Percentiles rank a stretch among this genome's conserved stretches.
These are phyloP conservation scores for Colletotrichum sp. DNA, from an alignment of 2,329 filamentous ascomycete genomes.

Conservation along the genomic window DNA sequence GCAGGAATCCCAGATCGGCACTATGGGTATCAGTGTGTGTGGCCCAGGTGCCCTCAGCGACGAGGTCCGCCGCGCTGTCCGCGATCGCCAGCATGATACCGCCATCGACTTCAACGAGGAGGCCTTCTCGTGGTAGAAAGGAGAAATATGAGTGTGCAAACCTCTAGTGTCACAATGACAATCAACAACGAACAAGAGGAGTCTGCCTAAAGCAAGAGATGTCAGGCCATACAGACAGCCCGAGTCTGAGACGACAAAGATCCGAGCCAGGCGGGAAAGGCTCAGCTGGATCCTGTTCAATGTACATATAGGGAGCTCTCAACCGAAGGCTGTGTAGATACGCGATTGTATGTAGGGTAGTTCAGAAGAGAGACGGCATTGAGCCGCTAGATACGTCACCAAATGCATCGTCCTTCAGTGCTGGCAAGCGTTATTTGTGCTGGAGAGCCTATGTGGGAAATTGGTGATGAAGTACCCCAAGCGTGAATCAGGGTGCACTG, in stretches of 20 bases:
- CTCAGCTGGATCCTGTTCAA: not conserved
- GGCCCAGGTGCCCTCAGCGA: conserved; percentile 77
- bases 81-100: conserved; percentile 66
- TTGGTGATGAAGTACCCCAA: not conserved
- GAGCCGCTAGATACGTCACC: not conserved
- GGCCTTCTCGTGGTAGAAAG: conserved; percentile 66
- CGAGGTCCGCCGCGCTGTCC: conserved; percentile 72
- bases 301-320: not conserved
- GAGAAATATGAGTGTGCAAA: not conserved
- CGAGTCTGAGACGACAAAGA: not conserved
- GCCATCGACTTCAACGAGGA: conserved; percentile 82
- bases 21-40: conserved; percentile 77
- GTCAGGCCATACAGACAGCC: not conserved
- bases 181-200: not conserved
- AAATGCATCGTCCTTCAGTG: not conserved
- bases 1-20: conserved; percentile 75
- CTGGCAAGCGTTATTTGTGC: not conserved
- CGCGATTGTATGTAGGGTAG: not conserved
- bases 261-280: not conserved
- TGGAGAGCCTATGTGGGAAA: not conserved
- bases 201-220: not conserved
- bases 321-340: not conserved
- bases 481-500: not conserved
- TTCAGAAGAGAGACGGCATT: not conserved
- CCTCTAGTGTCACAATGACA: not conserved